These are phyloP conservation scores for Boechera retrofracta DNA, from an alignment of 345 rosid species.

Conservation along the genomic window DNA sequence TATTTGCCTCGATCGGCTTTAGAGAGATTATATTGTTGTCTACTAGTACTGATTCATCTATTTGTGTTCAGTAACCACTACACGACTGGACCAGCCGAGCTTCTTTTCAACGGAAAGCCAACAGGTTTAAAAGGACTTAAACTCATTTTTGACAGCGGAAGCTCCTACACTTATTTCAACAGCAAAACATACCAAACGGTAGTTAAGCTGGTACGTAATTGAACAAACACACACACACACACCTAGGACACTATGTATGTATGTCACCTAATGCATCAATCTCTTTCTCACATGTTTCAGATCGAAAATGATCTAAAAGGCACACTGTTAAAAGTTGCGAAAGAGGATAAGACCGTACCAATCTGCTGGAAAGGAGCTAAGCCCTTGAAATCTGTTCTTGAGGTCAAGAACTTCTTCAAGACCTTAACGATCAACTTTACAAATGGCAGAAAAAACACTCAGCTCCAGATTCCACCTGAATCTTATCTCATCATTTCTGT, in stretches of 20 bases:
- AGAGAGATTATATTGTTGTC: background rate
- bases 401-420: constrained; percentile 62
- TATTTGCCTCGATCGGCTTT: background rate
- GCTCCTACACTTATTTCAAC: constrained; percentile 80
- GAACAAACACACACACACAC: background rate
- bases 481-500: constrained; percentile 76
- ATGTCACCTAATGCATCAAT: background rate
- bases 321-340: constrained; percentile 50
- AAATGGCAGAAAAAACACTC: constrained; percentile 45
- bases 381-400: constrained; percentile 57
- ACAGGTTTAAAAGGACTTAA: constrained; percentile 60
- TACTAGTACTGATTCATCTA: background rate
- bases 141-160: constrained; percentile 77
- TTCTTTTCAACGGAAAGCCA: constrained; percentile 57
- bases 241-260: background rate
- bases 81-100: constrained; percentile 67
- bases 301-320: constrained; percentile 37
- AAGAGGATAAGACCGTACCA: constrained; percentile 63
- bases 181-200: constrained; percentile 52
- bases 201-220: constrained; percentile 57
- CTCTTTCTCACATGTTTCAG: background rate
- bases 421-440: constrained; percentile 57
- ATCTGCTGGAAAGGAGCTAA: constrained; percentile 86
- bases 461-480: constrained; percentile 66
- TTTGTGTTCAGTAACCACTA: constrained; percentile 64